Evolutionary conservation across 202 grass and related monocot genomes (phyloP), one percentile per base, ranked within the genome.

Genomic region (Eragrostis tef): DNA sequence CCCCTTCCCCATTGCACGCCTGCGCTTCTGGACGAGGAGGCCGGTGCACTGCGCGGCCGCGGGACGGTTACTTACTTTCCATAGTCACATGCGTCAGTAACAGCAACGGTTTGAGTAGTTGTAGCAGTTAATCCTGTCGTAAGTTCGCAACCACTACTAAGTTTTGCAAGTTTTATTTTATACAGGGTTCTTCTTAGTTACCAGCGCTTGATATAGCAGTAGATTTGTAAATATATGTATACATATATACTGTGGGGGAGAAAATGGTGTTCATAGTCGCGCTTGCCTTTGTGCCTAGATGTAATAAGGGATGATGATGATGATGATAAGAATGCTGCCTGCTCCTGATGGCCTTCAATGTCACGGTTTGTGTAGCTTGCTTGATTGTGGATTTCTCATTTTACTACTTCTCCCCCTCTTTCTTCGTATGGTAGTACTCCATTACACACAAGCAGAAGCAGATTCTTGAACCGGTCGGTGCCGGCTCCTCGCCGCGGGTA

Each of bases 1-100:
- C 34, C 34, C 56, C 56, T 12, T 48, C 11, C 19, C 74, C 75
- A 85, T 57, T 86, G 81, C 81, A 81, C 82, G 73, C 60, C 62
- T 46, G 81, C 73, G 89, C 89, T 84, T 82, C 81, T 83, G 89
- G 81, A 86, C 50, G 88, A 74, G 83, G 83, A 86, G 79, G 83
- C 83, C 83, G 79, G 83, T 74, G 88, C 88, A 39, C 66, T 79
- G 87, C 51, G 1, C 53, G 21, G 53, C 20, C 20, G 49, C 15
- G 14, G 49, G 58, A 24, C 57, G 15, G 85, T 42, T 52, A 64
- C 13, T 52, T 86, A 22, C 13, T 72, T 73, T 70, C 10, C 25
- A 77, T 76, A 67, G 49, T n/a, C 64, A 11, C 52, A 75, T 17
- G 27, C 48, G n/a, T n/a, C n/a, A 73, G 75, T 80, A 49, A 52